phyloP scores from a whole-genome alignment of 2,329 filamentous ascomycete genomes.

The Fusarium sp. region DNA sequence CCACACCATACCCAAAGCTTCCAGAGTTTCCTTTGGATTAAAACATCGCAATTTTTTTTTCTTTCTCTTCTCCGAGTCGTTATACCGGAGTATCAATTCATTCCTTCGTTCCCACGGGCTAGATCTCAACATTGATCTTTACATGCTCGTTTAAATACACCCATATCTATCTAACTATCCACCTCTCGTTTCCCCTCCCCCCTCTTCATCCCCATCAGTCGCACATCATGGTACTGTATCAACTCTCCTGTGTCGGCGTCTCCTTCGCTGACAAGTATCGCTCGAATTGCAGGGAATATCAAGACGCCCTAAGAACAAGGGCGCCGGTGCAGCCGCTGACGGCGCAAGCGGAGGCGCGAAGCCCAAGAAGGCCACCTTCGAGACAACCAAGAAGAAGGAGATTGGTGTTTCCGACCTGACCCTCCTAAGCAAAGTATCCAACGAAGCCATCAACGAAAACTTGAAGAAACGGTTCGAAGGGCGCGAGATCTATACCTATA shows the following conservation, averaged over 20 bases:
- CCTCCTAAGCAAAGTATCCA: conserved; percentile 97
- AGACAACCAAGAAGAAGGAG: conserved; percentile 98
- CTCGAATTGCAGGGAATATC: conserved; percentile 52
- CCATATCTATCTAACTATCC: conserved; percentile 29
- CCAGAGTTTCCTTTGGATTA: conserved; percentile 37
- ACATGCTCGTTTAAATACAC: conserved; percentile 45
- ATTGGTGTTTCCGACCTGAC: conserved; percentile 98
- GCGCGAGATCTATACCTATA: conserved; percentile 99
- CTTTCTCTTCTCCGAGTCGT: conserved; percentile 15
- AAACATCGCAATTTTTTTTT: conserved; percentile 40
- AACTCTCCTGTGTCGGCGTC: conserved; percentile 20
- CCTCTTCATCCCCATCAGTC: conserved; percentile 32
- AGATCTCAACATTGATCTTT: conserved; percentile 12
- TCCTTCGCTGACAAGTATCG: conserved; percentile 29
- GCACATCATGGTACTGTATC: conserved; percentile 51
- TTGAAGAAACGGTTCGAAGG: conserved; percentile 98
- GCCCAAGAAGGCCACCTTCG: conserved; percentile 95
- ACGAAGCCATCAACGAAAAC: conserved; percentile 99
- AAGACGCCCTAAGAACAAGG: conserved; percentile 56
- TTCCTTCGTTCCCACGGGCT: conserved; percentile 22
- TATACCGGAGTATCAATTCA: conserved; percentile 20
- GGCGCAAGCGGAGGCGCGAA: conserved; percentile 63
- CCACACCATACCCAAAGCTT: conserved; percentile 46
- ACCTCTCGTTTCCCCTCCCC: conserved; percentile 31
- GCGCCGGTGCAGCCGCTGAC: conserved; percentile 54